Percentiles rank a stretch among this genome's conserved stretches.
Evolutionary conservation across 352 stramenopile species (phyloP).

Genomic region (Phytophthora rubi): DNA sequence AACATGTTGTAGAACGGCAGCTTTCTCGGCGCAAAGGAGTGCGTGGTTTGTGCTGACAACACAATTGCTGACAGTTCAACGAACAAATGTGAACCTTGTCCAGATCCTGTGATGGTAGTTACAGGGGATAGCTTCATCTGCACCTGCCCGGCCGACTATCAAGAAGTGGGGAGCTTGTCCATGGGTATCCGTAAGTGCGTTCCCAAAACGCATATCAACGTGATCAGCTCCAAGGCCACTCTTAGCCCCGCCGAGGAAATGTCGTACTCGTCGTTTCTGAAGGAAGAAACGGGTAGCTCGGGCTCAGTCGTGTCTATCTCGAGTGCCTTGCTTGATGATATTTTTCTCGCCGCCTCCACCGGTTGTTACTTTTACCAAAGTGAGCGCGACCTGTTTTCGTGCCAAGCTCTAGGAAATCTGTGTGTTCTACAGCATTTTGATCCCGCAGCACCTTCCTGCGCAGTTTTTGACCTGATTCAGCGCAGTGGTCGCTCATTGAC

Average conservation of each 20-base stretch:
- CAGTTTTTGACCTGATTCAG: slow-evolving; percentile 79
- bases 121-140: slow-evolving; percentile 48
- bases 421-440: slow-evolving; percentile 94
- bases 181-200: slow-evolving; percentile 51
- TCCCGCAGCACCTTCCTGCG: slow-evolving; percentile 63
- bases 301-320: slow-evolving; percentile 39
- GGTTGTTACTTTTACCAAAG: slow-evolving; percentile 90
- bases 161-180: slow-evolving; percentile 51
- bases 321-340: slow-evolving; percentile 81
- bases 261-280: slow-evolving; percentile 50
- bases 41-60: slow-evolving; percentile 52
- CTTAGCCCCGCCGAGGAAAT: slow-evolving; percentile 42
- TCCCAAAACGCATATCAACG: slow-evolving; percentile 48
- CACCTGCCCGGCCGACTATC: slow-evolving; percentile 64
- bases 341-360: slow-evolving; percentile 71
- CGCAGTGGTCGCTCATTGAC: slow-evolving; percentile 51
- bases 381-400: slow-evolving; percentile 71
- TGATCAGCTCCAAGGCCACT: slow-evolving; percentile 60
- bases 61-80: slow-evolving; percentile 40
- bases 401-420: slow-evolving; percentile 92
- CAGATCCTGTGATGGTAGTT: slow-evolving; percentile 81
- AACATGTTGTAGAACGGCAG: slow-evolving; percentile 47
- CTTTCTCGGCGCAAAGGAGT: slow-evolving; percentile 69
- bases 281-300: slow-evolving; percentile 41
- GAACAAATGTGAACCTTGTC: slow-evolving; percentile 72